These are phyloP conservation scores for Penicillium arizonense DNA, from an alignment of 495 filamentous ascomycete genomes.

Conservation along the genomic window DNA sequence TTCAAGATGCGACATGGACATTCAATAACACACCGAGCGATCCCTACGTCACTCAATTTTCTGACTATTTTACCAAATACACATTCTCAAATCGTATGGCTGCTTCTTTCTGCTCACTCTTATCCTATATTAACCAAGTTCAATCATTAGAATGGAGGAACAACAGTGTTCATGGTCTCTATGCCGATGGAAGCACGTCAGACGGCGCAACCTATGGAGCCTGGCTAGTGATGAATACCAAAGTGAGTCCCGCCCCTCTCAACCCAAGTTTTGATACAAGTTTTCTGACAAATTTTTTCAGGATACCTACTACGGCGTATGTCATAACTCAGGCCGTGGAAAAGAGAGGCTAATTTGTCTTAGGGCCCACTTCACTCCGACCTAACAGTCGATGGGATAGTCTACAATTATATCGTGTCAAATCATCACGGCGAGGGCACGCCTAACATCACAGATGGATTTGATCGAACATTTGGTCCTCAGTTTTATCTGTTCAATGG, in stretches of 20 bases:
- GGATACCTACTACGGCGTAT: conserved; percentile 56
- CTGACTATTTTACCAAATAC: conserved; percentile 61
- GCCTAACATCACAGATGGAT: conserved; percentile 58
- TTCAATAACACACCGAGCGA: conserved; percentile 50
- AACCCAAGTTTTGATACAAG: no score
- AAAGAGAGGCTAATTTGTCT: conserved; percentile 4
- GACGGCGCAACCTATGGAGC: conserved; percentile 51
- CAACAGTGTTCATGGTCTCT: conserved; percentile 54
- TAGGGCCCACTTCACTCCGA: conserved; percentile 55
- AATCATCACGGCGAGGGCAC: conserved; percentile 57
- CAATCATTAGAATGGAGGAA: conserved; percentile 42
- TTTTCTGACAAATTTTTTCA: not conserved
- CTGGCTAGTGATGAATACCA: conserved; percentile 58
- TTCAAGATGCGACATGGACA: conserved; percentile 59
- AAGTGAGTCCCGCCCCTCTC: conserved; percentile 15
- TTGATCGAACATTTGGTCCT: conserved; percentile 56
- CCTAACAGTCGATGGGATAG: conserved; percentile 55
- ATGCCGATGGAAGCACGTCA: conserved; percentile 49
- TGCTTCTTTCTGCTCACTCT: not conserved
- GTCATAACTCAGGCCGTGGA: not conserved
- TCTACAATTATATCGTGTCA: conserved; percentile 53
- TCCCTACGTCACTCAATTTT: conserved; percentile 47
- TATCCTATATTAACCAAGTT: not conserved
- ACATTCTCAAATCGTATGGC: conserved; percentile 44
- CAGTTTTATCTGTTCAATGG: conserved; percentile 60